phyloP scores from a whole-genome alignment of 495 filamentous ascomycete genomes.

The Aspergillus sclerotiicarbonarius region DNA sequence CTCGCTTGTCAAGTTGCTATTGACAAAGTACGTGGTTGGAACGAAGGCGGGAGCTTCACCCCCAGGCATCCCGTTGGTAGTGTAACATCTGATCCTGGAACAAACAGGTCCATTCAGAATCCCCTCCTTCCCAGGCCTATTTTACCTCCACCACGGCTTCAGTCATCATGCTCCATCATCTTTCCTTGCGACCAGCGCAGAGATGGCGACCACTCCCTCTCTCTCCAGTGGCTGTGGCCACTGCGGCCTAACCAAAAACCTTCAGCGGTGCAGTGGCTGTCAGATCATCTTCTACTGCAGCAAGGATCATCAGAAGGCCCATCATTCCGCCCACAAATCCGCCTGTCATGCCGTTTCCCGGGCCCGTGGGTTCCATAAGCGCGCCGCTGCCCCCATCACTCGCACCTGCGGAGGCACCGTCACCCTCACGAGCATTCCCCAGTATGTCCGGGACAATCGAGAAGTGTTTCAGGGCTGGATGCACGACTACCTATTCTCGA shows the following conservation, averaged over 20 bases:
- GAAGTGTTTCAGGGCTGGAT: background rate
- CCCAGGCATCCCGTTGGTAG: too few species aligned
- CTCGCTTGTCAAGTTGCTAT: too few species aligned
- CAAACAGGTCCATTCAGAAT: too few species aligned
- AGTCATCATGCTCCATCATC: background rate
- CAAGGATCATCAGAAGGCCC: constrained; percentile 37
- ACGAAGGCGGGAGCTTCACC: too few species aligned
- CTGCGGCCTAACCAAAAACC: constrained; percentile 24
- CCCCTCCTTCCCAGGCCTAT: too few species aligned
- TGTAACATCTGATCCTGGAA: too few species aligned
- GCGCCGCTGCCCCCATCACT: constrained; percentile 24
- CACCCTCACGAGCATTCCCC: background rate
- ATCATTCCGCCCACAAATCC: constrained; percentile 40
- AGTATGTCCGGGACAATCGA: background rate
- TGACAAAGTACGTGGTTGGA: too few species aligned
- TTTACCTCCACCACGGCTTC: background rate
- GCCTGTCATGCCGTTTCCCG: constrained; percentile 39
- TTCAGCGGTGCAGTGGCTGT: constrained; percentile 40
- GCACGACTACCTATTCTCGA: background rate
- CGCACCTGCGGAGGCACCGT: background rate
- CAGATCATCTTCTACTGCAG: constrained; percentile 47
- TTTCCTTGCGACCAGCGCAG: background rate
- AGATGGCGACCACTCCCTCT: background rate
- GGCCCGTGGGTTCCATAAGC: constrained; percentile 11
- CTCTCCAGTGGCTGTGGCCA: background rate